Evolutionary conservation across 306 rosid genomes (phyloP), one percentile per base, ranked within the genome.

Genomic region (Pachyrhizus erosus): DNA sequence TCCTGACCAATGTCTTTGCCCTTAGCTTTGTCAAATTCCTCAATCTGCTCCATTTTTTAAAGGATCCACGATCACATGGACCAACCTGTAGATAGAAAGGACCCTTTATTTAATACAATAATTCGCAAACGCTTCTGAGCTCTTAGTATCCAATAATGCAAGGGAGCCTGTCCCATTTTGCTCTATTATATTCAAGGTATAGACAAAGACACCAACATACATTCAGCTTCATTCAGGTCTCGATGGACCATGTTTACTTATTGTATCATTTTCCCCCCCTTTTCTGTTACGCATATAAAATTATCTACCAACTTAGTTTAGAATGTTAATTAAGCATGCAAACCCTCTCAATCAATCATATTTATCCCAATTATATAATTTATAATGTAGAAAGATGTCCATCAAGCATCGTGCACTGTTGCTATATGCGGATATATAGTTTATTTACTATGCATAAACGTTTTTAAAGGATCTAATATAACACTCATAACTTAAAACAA

Each of bases 11-110:
- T 84, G 91, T 81, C 68, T 81, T 42, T 43, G 60, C 69, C 20
- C 61, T 46, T 80, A 75, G 46, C 78, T 52, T 81, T 78, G 84
- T 52, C 75, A 65, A 75, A 62, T 77, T 76, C 88, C 72, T 74
- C 39, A 75, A 18, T 70, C 51, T 80, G 84, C 43, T 37, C 76
- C 71, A 75, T 61, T 80, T 87, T 75, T 87, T 27, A 67, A 85
- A 62, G 73, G 82, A 73, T 83, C 82, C 87, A 76, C 73, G 66
- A 33, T 65, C 85, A 90, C 98, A 88, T 91, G 98, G 94, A 88
- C 88, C 98, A 84, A 82, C 89, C 87, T 87, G 89, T 66, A 73
- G 79, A 80, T 42, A 76, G 20, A 75, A 85, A 60, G 23, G 17
- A 27, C n/a, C 60, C 62, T 55, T 76, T 83, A 60, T 64, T 55